Percentiles rank a stretch among this genome's conserved stretches.
Conservation (phyloP, 805 yeast genomes). For the Pichia rugopelliculosa region DNA sequence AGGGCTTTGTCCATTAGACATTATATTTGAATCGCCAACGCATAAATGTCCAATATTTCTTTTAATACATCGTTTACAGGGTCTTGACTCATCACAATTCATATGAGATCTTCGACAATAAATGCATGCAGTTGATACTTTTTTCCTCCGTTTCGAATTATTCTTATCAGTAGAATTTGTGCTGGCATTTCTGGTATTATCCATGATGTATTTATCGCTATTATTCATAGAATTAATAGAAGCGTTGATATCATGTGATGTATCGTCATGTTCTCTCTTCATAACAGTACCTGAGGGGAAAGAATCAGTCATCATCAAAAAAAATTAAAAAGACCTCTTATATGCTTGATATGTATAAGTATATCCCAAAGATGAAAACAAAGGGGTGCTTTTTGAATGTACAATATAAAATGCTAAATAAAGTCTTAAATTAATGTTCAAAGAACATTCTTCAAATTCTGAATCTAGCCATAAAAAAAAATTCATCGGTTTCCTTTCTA, state of each 20-base stretch:
- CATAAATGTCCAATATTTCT: slow-evolving; percentile 86
- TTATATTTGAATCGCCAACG: slow-evolving; percentile 1
- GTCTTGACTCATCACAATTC: slow-evolving; percentile 77
- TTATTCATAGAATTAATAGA: not conserved
- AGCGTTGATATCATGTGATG: not conserved
- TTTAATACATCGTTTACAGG: slow-evolving; percentile 78
- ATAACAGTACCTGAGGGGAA: not conserved
- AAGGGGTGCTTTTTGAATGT: too few relatives aligned
- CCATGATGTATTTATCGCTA: not conserved
- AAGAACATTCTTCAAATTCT: too few relatives aligned
- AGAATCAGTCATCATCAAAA: not conserved
- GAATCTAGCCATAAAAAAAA: too few relatives aligned
- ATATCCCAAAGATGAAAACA: too few relatives aligned
- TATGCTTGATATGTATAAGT: too few relatives aligned
- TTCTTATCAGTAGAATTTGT: not conserved
- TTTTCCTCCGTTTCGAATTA: slow-evolving; percentile 31
- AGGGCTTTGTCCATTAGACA: slow-evolving; percentile 50
- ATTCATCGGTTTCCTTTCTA: too few relatives aligned
- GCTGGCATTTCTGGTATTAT: too few relatives aligned
- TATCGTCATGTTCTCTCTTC: not conserved
- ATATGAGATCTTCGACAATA: slow-evolving; percentile 90
- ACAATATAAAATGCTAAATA: too few relatives aligned
- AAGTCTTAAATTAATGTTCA: too few relatives aligned
- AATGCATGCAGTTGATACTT: slow-evolving; percentile 69
- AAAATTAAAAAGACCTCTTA: too few relatives aligned